A percentile compares a stretch with the other conserved stretches of the same genome.
phyloP scores from a whole-genome alignment of 371 early-diverging fungal genomes.

The Funneliformis caledonium region DNA sequence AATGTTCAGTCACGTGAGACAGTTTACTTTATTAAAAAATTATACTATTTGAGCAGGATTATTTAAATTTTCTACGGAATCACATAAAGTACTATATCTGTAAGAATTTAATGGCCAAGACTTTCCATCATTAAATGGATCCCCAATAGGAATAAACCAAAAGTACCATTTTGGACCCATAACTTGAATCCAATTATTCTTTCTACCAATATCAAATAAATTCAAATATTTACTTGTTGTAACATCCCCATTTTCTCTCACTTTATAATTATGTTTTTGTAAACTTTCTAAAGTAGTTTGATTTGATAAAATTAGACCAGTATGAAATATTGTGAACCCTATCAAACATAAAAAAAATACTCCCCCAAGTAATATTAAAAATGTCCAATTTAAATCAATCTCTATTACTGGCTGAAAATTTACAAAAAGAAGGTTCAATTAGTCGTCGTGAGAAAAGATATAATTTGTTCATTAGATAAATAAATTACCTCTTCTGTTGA shows the following conservation, averaged over 20 bases:
- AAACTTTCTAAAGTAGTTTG: constrained; percentile 51
- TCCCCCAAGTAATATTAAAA: constrained; percentile 46
- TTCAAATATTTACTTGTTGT: constrained; percentile 48
- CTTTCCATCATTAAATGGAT: constrained; percentile 42
- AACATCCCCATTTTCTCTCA: constrained; percentile 43
- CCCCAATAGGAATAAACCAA: constrained; percentile 49
- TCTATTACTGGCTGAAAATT: constrained; percentile 22
- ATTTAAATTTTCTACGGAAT: constrained; percentile 29
- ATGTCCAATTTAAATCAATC: constrained; percentile 50
- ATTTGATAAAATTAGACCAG: constrained; percentile 47
- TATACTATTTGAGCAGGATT: neutral
- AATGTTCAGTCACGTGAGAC: neutral
- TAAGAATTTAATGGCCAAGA: constrained; percentile 36
- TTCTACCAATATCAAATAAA: constrained; percentile 50
- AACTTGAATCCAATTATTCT: constrained; percentile 50
- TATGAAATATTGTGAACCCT: constrained; percentile 49
- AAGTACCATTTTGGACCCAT: constrained; percentile 49
- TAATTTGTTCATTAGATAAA: neutral
- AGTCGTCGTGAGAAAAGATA: neutral
- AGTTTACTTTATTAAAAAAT: neutral
- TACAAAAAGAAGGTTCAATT: neutral
- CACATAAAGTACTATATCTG: constrained; percentile 37
- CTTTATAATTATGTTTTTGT: constrained; percentile 46
- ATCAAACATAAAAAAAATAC: constrained; percentile 49
- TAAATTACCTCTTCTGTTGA: constrained; percentile 42